These are phyloP conservation scores for Aureobasidium zeae DNA, from an alignment of 2,329 filamentous ascomycete species.

Conservation along the genomic window DNA sequence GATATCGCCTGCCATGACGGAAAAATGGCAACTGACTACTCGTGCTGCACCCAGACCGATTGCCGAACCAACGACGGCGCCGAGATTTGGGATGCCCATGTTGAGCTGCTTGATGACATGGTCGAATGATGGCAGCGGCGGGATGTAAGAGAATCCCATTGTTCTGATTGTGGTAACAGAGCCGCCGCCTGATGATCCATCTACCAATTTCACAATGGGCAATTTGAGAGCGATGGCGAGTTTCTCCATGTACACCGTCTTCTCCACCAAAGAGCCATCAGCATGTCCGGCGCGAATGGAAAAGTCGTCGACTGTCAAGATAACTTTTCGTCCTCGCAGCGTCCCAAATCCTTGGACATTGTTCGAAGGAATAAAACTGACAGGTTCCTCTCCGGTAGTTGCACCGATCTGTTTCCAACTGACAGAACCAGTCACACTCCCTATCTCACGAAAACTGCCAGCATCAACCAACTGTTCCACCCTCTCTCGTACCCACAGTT, in stretches of 20 bases:
- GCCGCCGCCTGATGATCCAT: conserved; percentile 54
- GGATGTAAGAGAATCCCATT: conserved; percentile 51
- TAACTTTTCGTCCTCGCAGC: neutral
- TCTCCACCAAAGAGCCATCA: conserved; percentile 48
- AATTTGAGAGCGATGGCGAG: conserved; percentile 48
- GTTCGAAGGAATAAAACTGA: conserved; percentile 49
- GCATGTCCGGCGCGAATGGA: conserved; percentile 51
- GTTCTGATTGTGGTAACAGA: conserved; percentile 51
- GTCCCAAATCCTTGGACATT: conserved; percentile 42
- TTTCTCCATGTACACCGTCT: conserved; percentile 49
- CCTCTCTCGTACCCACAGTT: conserved; percentile 56
- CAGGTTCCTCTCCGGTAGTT: conserved; percentile 39
- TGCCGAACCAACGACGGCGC: conserved; percentile 53
- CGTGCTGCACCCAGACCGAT: conserved; percentile 55
- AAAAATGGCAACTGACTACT: conserved; percentile 54
- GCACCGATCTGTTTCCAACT: conserved; percentile 44
- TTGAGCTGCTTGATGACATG: conserved; percentile 51
- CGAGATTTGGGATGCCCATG: conserved; percentile 54
- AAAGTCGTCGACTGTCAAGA: conserved; percentile 55
- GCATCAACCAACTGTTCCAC: conserved; percentile 50
- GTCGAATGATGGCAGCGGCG: conserved; percentile 46
- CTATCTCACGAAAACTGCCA: conserved; percentile 50
- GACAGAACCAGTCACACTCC: conserved; percentile 51
- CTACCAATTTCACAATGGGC: conserved; percentile 55
- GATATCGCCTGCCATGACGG: conserved; percentile 56